Conservation (phyloP, 2,329 filamentous ascomycete species). For the Pseudogymnoascus sp. region DNA sequence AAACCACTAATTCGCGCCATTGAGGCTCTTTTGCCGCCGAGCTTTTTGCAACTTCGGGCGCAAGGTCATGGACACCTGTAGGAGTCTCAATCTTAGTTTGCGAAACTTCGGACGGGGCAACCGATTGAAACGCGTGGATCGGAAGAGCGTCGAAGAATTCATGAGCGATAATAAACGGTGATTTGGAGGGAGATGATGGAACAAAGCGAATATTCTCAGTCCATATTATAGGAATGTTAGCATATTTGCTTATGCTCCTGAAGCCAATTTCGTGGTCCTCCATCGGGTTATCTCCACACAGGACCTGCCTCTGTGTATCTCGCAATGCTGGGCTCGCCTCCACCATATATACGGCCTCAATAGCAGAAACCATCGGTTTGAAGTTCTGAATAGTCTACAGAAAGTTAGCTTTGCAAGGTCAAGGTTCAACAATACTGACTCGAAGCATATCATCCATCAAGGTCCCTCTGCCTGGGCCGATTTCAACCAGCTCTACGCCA, state of each 20-base stretch:
- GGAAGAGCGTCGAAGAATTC: conserved; percentile 98
- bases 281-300: conserved; percentile 68
- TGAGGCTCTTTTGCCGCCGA: conserved; percentile 41
- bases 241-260: conserved; percentile 69
- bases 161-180: conserved; percentile 90
- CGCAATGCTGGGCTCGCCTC: conserved; percentile 83
- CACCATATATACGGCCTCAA: conserved; percentile 87
- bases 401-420: conserved; percentile 11
- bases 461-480: conserved; percentile 89
- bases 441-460: conserved; percentile 95
- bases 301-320: conserved; percentile 68
- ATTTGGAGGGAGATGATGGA: conserved; percentile 51
- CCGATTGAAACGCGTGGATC: conserved; percentile 87
- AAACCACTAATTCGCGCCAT: conserved; percentile 80
- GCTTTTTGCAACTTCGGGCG: conserved; percentile 20
- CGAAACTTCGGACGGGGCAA: conserved; percentile 35
- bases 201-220: conserved; percentile 53
- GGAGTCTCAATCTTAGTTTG: conserved; percentile 32
- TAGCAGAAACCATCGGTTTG: conserved; percentile 64
- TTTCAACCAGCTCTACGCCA: conserved; percentile 84
- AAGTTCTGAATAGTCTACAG: conserved; percentile 76
- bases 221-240: conserved; percentile 73
- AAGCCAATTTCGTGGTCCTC: conserved; percentile 67
- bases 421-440: conserved; percentile 45
- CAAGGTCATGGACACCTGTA: conserved; percentile 34